Evolutionary conservation across 2,329 filamentous ascomycete genomes (phyloP).

Genomic region (Calonectria hongkongensis): DNA sequence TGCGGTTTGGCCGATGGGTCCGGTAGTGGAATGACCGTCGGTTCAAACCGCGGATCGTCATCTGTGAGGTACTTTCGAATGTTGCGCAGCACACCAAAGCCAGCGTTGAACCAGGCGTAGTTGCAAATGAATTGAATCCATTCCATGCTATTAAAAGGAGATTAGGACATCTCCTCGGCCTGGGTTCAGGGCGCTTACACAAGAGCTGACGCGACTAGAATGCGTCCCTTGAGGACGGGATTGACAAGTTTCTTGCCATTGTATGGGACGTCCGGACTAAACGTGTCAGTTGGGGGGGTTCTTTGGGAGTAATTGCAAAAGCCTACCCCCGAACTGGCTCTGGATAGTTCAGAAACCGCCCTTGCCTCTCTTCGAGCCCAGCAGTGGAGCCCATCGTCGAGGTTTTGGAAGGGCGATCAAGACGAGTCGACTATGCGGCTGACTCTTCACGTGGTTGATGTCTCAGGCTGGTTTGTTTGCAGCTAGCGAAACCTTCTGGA

Average conservation of each 20-base stretch:
- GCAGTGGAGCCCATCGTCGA: slow-evolving; percentile 13
- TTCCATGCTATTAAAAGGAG: slow-evolving; percentile 49
- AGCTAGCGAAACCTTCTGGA: no score
- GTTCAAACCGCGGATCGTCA: slow-evolving; percentile 68
- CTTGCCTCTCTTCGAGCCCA: slow-evolving; percentile 3
- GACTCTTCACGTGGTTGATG: background rate
- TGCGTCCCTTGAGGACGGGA: slow-evolving; percentile 30
- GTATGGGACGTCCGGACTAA: slow-evolving; percentile 27
- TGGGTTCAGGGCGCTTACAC: slow-evolving; percentile 6
- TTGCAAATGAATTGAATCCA: slow-evolving; percentile 50
- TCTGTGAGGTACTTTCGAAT: slow-evolving; percentile 71
- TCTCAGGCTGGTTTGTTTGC: background rate
- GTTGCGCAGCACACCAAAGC: slow-evolving; percentile 75
- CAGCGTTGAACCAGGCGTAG: slow-evolving; percentile 75
- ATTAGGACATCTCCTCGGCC: background rate
- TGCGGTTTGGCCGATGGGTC: slow-evolving; percentile 58
- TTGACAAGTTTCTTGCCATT: slow-evolving; percentile 34
- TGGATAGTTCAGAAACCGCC: slow-evolving; percentile 35
- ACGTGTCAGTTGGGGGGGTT: background rate
- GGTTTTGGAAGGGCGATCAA: background rate
- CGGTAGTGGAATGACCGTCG: slow-evolving; percentile 61
- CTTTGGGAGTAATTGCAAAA: background rate
- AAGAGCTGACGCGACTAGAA: slow-evolving; percentile 31
- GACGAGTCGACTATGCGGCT: background rate
- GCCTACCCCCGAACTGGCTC: slow-evolving; percentile 32